Conservation (phyloP, 179 eudicot genomes). For the Carnegiea gigantea region DNA sequence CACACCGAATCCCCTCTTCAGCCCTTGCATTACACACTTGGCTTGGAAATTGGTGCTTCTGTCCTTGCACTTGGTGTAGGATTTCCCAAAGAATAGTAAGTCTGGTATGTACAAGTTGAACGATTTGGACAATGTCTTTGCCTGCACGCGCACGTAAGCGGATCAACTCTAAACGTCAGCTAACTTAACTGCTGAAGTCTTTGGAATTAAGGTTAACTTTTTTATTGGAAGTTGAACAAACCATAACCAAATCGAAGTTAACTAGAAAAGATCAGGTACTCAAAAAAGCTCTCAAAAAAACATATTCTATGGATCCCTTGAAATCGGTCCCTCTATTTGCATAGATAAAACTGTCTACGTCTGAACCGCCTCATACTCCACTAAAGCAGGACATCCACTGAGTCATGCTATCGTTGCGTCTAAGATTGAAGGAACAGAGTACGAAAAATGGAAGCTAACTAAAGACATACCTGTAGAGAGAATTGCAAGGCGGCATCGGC, state of each 20-base stretch:
- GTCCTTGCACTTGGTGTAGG: conserved; percentile 24
- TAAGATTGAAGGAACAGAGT: too few relatives aligned
- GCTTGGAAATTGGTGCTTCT: conserved; percentile 33
- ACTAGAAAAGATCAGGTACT: too few relatives aligned
- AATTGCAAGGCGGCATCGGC: conserved; percentile 58
- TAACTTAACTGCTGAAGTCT: background rate
- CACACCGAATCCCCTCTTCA: conserved; percentile 32
- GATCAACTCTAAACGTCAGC: background rate
- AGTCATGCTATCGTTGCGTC: too few relatives aligned
- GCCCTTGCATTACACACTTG: conserved; percentile 36
- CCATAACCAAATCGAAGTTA: too few relatives aligned
- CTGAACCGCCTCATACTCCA: background rate
- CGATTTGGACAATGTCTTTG: conserved; percentile 21
- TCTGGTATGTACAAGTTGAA: conserved; percentile 40
- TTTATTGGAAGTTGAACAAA: too few relatives aligned
- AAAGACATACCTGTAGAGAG: conserved; percentile 29
- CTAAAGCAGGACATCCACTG: too few relatives aligned
- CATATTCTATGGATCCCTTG: background rate
- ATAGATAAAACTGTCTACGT: too few relatives aligned
- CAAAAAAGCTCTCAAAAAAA: too few relatives aligned
- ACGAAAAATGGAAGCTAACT: background rate
- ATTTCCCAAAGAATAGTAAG: conserved; percentile 32
- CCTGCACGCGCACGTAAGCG: background rate
- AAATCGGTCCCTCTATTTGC: too few relatives aligned
- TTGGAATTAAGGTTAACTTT: too few relatives aligned